Percentiles rank a stretch among this genome's conserved stretches.
Evolutionary conservation across 306 rosid genomes (phyloP).

Genomic region (Quercus berberidifolia): DNA sequence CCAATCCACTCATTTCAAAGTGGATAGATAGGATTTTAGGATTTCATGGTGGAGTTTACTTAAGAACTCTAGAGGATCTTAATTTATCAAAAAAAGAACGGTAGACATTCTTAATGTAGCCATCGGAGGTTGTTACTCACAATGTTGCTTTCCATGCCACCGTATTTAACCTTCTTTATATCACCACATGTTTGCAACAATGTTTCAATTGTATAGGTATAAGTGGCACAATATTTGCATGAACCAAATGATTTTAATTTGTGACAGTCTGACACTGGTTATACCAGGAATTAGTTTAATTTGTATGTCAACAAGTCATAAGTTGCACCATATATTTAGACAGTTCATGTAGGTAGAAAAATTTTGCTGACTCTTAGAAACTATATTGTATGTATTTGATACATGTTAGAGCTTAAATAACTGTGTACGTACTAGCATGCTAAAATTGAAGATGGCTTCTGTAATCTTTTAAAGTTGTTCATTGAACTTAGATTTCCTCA

Average conservation of each 20-base stretch:
- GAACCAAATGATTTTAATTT: not conserved
- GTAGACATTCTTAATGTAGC: too few species aligned
- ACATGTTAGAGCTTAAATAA: not conserved
- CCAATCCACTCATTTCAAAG: too few species aligned
- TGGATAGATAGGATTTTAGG: too few species aligned
- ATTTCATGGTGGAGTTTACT: too few species aligned
- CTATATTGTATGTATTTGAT: not conserved
- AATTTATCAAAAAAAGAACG: too few species aligned
- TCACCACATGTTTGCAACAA: not conserved
- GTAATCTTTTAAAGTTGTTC: not conserved
- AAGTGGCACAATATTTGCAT: not conserved
- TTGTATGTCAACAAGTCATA: not conserved
- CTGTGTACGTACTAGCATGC: not conserved
- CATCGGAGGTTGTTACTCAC: not conserved
- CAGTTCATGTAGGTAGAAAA: not conserved
- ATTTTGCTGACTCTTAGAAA: not conserved
- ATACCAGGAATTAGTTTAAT: not conserved
- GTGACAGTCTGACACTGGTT: not conserved
- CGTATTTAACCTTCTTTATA: not conserved
- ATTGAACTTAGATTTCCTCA: not conserved
- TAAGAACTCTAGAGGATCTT: too few species aligned
- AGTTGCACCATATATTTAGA: not conserved
- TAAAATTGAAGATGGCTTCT: not conserved
- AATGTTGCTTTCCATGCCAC: not conserved
- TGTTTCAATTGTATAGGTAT: not conserved